These are phyloP conservation scores for Thalassia testudinum DNA, from an alignment of 116 monocot genomes.

Conservation along the genomic window DNA sequence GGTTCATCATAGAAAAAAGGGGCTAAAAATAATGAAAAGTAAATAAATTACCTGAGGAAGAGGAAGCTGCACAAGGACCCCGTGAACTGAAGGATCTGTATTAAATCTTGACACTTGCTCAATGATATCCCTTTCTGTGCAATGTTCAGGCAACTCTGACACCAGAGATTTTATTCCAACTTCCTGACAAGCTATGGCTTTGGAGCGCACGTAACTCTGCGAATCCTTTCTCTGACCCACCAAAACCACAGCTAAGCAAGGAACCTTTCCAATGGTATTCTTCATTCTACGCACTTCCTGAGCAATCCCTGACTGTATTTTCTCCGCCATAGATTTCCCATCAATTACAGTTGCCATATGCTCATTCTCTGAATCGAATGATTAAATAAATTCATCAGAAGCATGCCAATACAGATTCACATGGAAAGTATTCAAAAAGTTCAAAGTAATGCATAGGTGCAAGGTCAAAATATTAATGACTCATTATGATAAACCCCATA, in stretches of 20 bases:
- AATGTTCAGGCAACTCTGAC: slow-evolving; percentile 53
- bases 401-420: too few species aligned
- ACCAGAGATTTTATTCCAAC: slow-evolving; percentile 68
- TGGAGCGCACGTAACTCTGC: slow-evolving; percentile 52
- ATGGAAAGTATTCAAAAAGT: too few species aligned
- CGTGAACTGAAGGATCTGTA: slow-evolving; percentile 77
- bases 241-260: slow-evolving; percentile 71
- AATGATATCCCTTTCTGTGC: slow-evolving; percentile 46
- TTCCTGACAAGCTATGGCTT: slow-evolving; percentile 70
- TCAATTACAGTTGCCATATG: slow-evolving; percentile 47
- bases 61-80: slow-evolving; percentile 90
- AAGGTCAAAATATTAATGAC: too few species aligned
- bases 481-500: too few species aligned
- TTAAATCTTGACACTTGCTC: slow-evolving; percentile 49
- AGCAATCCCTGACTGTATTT: slow-evolving; percentile 46
- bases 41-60: slow-evolving; percentile 68
- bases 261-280: slow-evolving; percentile 31
- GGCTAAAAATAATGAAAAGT: too few species aligned
- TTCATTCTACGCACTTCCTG: slow-evolving; percentile 58
- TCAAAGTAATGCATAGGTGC: too few species aligned
- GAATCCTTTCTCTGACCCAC: slow-evolving; percentile 88
- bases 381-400: too few species aligned
- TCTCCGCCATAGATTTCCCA: slow-evolving; percentile 58
- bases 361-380: too few species aligned
- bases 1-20: too few species aligned